Base-by-base conservation (phyloP, 352 stramenopile genomes). In the Phytophthora boehmeriae region DNA sequence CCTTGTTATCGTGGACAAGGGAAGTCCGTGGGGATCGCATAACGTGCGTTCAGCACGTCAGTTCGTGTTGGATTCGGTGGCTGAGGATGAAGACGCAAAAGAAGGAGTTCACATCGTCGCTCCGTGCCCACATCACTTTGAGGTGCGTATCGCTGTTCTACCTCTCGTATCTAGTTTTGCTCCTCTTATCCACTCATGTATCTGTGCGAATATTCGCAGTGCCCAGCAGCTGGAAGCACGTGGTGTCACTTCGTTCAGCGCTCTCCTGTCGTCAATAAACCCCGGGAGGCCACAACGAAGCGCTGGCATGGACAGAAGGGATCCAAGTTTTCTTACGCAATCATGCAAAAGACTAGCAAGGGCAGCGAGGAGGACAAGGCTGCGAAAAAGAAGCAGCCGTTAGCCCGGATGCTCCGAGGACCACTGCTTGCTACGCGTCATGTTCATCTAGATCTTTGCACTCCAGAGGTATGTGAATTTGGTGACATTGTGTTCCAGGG, bases 161-260 rank as follows among this genome's bases (percentile, higher is more conserved):
- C n/a, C 46, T 44, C 4, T 30, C 25, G 25, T 46, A 30, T 44
- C 14, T 23, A 59, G 35, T 27, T 42, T 11, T 49, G 23, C 17
- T 46, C 30, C 13, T 35, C 4, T 34, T 20, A 30, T 8, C 30
- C 27, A 28, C 14, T 35, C 10, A 44, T 22, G 10, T 54, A 23
- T n/a, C n/a, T 47, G 10, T 34, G 27, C 50, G 17, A 11, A 39
- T 30, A 1, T 19, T 4, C 46, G n/a, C n/a, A 92, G 79, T 96
- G 87, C 39, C 82, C 87, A 8, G 80, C 78, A 10, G 71, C 61
- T 23, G 78, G 83, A 54, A 84, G 76, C 22, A 92, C 85, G 14
- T 96, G 87, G 87, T 96, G 87, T 35, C 87, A 96, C 53, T 96
- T 96, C 58, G 83, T 92, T 17, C 87, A 96, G 71, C 85, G 87